Evolutionary conservation across 371 early-diverging fungal genomes (phyloP).

Genomic region (Umbelopsis sp.): DNA sequence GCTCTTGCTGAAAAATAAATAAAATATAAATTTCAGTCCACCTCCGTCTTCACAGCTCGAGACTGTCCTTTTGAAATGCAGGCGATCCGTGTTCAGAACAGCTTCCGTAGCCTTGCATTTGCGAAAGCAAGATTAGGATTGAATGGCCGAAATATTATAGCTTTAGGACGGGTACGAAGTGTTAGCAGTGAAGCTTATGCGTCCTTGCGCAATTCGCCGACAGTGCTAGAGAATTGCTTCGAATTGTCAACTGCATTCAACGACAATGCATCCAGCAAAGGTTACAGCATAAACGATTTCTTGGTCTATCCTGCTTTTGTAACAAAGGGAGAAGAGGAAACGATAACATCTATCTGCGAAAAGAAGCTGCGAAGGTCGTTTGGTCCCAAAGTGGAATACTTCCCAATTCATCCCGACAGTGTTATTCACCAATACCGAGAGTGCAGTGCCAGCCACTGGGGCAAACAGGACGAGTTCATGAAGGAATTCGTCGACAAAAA

Average conservation of each 20-base stretch:
- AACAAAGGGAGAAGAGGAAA: slow-evolving; percentile 37
- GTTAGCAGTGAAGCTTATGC: not conserved
- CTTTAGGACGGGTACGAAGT: not conserved
- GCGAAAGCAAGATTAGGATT: not conserved
- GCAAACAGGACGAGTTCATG: slow-evolving; percentile 20
- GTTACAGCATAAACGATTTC: slow-evolving; percentile 31
- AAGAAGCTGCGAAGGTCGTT: slow-evolving; percentile 50
- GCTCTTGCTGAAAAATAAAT: no score
- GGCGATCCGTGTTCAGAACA: not conserved
- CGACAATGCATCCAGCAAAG: not conserved
- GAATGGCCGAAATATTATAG: not conserved
- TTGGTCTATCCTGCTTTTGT: slow-evolving; percentile 55
- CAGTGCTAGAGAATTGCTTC: not conserved
- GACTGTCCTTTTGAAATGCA: not conserved
- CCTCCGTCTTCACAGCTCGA: no score
- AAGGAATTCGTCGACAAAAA: slow-evolving; percentile 1
- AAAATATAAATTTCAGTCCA: no score
- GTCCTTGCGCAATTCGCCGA: not conserved
- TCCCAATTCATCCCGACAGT: slow-evolving; percentile 58
- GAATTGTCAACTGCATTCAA: not conserved
- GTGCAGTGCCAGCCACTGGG: slow-evolving; percentile 47
- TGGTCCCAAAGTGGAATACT: slow-evolving; percentile 43
- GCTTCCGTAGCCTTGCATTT: not conserved
- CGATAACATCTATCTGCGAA: slow-evolving; percentile 39
- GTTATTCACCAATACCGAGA: slow-evolving; percentile 55